Percentiles rank a stretch among this genome's conserved stretches.
These are phyloP conservation scores for Puccinia hordei DNA, from an alignment of 1,284 basidiomycete genomes.

Conservation along the genomic window DNA sequence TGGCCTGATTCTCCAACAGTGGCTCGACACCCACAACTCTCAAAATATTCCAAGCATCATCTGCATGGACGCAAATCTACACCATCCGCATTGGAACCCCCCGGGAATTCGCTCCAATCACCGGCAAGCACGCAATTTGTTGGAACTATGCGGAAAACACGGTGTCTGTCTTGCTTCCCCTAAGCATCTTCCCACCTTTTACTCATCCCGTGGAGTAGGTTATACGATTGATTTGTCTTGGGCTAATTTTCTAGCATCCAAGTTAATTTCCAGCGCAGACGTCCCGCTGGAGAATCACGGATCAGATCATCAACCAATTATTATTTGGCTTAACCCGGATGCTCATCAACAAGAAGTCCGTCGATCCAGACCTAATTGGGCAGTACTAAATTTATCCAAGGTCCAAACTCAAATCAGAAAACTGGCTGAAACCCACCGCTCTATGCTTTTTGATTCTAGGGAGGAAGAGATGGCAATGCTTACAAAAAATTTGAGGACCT, in stretches of 20 bases:
- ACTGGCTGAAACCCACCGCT: too few species aligned
- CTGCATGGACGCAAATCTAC: slow-evolving; percentile 7
- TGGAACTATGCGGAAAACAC: neutral
- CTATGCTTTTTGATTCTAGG: too few species aligned
- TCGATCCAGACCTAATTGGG: neutral
- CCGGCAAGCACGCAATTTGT: neutral
- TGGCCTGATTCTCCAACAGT: neutral
- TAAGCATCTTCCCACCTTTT: neutral
- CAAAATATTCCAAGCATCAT: neutral
- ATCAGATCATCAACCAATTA: neutral
- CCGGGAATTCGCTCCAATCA: neutral
- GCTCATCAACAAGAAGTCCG: too few species aligned
- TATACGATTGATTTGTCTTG: neutral
- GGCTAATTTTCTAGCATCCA: neutral
- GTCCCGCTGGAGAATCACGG: neutral
- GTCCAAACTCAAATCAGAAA: too few species aligned
- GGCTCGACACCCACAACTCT: neutral
- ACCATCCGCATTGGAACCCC: slow-evolving; percentile 3
- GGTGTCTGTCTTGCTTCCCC: neutral
- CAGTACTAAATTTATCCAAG: neutral
- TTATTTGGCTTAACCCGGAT: neutral
- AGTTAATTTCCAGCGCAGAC: neutral
- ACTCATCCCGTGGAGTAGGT: neutral
- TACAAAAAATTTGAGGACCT: too few species aligned
- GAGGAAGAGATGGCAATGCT: too few species aligned